These are phyloP conservation scores for Pleomassaria siparia DNA, from an alignment of 2,329 filamentous ascomycete genomes.

Conservation along the genomic window DNA sequence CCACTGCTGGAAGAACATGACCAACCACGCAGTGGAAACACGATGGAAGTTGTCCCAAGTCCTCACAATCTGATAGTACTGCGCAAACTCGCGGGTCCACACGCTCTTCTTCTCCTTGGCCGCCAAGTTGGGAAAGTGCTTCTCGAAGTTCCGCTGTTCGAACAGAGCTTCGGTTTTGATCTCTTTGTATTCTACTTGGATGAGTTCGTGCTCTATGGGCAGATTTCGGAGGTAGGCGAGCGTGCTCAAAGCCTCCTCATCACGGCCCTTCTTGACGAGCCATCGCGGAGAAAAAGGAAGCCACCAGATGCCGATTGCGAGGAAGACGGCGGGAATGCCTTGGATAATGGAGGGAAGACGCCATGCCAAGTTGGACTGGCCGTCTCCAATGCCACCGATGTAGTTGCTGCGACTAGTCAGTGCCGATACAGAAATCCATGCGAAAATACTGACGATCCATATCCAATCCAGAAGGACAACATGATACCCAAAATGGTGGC, in stretches of 20 bases:
- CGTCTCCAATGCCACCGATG: constrained; percentile 48
- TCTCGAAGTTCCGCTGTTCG: constrained; percentile 46
- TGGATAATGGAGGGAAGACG: constrained; percentile 30
- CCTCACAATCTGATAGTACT: constrained; percentile 53
- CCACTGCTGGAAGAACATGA: constrained; percentile 55
- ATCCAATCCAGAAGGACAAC: constrained; percentile 36
- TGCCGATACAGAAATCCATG: neutral
- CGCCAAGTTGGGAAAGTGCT: constrained; percentile 49
- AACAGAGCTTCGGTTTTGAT: constrained; percentile 52
- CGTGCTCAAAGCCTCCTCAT: constrained; percentile 23
- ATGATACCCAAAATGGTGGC: constrained; percentile 34
- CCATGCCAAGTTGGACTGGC: constrained; percentile 30
- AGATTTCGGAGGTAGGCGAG: constrained; percentile 34
- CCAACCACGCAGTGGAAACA: constrained; percentile 46
- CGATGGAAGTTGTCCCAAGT: constrained; percentile 55
- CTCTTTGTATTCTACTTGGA: constrained; percentile 50
- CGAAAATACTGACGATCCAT: constrained; percentile 18
- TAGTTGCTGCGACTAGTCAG: constrained; percentile 17
- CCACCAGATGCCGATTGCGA: constrained; percentile 30
- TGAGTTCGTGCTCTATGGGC: constrained; percentile 33
- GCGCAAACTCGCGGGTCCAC: constrained; percentile 50
- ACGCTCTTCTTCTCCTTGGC: constrained; percentile 47
- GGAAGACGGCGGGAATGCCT: constrained; percentile 24
- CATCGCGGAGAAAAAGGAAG: constrained; percentile 29
- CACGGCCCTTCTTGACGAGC: constrained; percentile 29